Conservation (phyloP, 441 rosid species). For the Euphorbia schlechtendalii region DNA sequence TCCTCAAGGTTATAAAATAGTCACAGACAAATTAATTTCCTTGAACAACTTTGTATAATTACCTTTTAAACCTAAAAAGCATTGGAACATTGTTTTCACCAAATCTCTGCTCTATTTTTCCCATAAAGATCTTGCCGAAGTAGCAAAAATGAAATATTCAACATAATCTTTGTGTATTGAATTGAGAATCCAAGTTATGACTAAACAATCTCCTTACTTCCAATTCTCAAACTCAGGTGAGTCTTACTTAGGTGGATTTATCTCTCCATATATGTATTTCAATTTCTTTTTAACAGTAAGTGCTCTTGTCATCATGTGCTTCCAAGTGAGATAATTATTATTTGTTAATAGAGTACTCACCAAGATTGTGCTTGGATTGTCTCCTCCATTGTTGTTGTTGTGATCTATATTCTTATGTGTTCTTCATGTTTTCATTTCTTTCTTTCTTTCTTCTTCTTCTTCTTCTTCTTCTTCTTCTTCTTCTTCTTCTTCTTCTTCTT, state of each 20-base stretch:
- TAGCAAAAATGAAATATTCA: background rate
- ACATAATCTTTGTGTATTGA: background rate
- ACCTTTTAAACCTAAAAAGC: background rate
- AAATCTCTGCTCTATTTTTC: background rate
- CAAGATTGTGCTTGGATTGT: background rate
- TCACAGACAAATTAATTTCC: background rate
- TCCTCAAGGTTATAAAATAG: background rate
- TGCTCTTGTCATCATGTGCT: background rate
- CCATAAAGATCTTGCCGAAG: background rate
- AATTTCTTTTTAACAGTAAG: background rate
- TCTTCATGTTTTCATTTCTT: too few relatives aligned
- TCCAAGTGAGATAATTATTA: background rate
- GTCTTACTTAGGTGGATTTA: background rate
- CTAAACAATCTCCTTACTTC: background rate
- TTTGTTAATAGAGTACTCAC: background rate
- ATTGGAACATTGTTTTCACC: background rate
- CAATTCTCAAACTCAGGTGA: background rate
- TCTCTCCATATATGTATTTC: background rate
- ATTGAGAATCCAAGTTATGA: background rate
- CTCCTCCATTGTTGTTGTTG: background rate
- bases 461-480: too few relatives aligned
- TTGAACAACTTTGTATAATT: background rate
- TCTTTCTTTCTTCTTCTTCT: too few relatives aligned
- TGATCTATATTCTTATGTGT: too few relatives aligned
- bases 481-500: too few relatives aligned